A percentile compares a stretch with the other conserved stretches of the same genome.
Conservation (phyloP, 2,329 filamentous ascomycete genomes). For the Claviceps sp. region DNA sequence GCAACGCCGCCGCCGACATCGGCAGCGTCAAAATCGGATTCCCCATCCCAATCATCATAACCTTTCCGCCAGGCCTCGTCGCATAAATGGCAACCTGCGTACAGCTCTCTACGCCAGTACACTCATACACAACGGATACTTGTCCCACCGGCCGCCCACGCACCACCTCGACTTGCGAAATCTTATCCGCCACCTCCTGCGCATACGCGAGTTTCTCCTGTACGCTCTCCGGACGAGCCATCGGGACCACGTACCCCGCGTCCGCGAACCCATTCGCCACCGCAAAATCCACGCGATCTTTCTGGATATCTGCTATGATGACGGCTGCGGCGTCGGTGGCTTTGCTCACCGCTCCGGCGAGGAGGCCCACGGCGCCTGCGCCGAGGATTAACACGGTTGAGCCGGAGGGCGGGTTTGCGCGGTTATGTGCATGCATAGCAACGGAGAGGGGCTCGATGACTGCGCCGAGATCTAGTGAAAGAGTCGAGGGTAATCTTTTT, state of each 20-base stretch:
- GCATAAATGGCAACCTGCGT: constrained; percentile 62
- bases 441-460: constrained; percentile 46
- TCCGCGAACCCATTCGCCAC: constrained; percentile 42
- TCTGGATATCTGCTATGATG: constrained; percentile 42
- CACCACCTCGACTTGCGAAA: constrained; percentile 21
- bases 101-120: constrained; percentile 65
- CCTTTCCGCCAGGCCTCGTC: constrained; percentile 52
- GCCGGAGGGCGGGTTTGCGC: constrained; percentile 27
- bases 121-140: constrained; percentile 59
- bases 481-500: constrained; percentile 29
- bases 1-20: constrained; percentile 52
- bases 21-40: constrained; percentile 56
- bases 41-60: constrained; percentile 63
- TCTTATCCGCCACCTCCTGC: constrained; percentile 31
- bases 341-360: constrained; percentile 45
- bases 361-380: constrained; percentile 46
- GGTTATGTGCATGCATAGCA: constrained; percentile 41
- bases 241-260: constrained; percentile 34
- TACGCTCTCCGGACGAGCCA: constrained; percentile 32
- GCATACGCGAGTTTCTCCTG: constrained; percentile 40
- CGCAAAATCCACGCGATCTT: constrained; percentile 44
- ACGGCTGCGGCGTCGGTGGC: constrained; percentile 30
- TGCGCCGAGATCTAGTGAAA: constrained; percentile 41
- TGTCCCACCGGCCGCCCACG: constrained; percentile 41
- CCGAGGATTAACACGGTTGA: constrained; percentile 42